Conservation (phyloP, 306 rosid genomes). For the Prunus davidiana region DNA sequence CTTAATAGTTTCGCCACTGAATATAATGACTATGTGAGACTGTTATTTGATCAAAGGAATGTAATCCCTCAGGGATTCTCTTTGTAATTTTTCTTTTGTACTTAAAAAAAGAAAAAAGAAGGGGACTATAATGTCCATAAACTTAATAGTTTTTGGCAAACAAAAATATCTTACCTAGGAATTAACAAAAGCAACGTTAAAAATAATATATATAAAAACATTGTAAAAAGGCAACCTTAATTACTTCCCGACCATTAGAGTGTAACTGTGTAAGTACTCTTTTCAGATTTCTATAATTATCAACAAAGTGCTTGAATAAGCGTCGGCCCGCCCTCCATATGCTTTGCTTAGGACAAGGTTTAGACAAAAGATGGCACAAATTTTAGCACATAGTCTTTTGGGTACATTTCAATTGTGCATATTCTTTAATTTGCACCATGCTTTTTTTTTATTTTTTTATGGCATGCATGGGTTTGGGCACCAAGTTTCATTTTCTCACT, state of each 20-base stretch:
- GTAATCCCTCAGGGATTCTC: too few species aligned
- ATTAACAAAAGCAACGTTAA: not conserved
- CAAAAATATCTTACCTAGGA: not conserved
- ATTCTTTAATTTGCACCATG: not conserved
- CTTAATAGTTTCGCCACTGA: too few species aligned
- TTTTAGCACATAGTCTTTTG: not conserved
- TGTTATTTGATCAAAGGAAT: too few species aligned
- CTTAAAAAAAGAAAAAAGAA: too few species aligned
- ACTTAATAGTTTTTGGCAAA: not conserved
- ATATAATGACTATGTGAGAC: too few species aligned
- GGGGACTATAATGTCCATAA: not conserved
- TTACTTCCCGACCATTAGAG: not conserved
- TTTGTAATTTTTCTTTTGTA: too few species aligned
- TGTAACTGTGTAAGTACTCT: not conserved
- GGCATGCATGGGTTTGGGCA: not conserved
- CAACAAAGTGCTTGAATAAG: not conserved
- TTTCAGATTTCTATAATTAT: not conserved
- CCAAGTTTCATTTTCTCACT: not conserved
- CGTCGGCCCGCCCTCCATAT: not conserved
- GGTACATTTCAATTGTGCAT: not conserved
- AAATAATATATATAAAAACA: too few species aligned
- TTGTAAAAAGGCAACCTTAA: not conserved
- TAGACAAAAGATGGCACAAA: constrained; percentile 6
- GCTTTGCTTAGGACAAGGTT: constrained; percentile 3
- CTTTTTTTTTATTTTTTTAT: not conserved